Evolutionary conservation across 148 eudicot species (phyloP).

Genomic region (Vaccinium macrocarpon): DNA sequence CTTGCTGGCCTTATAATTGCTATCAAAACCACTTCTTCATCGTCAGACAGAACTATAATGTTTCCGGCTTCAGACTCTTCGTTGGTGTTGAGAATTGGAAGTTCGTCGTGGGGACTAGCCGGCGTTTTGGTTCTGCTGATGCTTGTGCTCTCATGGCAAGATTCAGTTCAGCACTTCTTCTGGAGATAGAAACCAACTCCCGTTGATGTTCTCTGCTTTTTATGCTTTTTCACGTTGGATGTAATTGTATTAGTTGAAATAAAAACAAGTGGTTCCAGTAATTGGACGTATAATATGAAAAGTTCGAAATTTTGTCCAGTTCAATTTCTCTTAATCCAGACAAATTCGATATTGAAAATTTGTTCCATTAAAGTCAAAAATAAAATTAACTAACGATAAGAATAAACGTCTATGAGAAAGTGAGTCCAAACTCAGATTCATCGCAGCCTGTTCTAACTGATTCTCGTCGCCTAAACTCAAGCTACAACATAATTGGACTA

Average conservation of each 20-base stretch:
- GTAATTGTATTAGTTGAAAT: background rate
- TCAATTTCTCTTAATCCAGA: background rate
- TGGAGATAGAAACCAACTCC: conserved; percentile 43
- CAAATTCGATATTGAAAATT: background rate
- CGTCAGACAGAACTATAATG: conserved; percentile 13
- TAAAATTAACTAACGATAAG: background rate
- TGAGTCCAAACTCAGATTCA: background rate
- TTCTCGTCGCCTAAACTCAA: background rate
- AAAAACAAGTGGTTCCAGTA: background rate
- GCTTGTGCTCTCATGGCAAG: conserved; percentile 77
- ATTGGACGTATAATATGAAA: background rate
- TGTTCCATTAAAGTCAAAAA: background rate
- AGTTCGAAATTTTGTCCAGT: too few relatives aligned
- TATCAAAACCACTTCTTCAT: conserved; percentile 59
- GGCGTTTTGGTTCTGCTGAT: conserved; percentile 63
- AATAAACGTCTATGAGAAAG: background rate
- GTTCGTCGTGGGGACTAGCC: conserved; percentile 82
- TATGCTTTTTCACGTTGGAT: background rate
- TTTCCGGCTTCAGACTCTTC: conserved; percentile 32
- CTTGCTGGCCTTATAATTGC: conserved; percentile 79
- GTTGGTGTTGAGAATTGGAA: conserved; percentile 50
- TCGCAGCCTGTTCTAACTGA: background rate
- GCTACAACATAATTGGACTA: background rate
- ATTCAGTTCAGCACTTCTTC: conserved; percentile 66
- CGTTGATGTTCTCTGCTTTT: background rate